Conservation (phyloP, 441 rosid species). For the Metrosideros polymorpha region DNA sequence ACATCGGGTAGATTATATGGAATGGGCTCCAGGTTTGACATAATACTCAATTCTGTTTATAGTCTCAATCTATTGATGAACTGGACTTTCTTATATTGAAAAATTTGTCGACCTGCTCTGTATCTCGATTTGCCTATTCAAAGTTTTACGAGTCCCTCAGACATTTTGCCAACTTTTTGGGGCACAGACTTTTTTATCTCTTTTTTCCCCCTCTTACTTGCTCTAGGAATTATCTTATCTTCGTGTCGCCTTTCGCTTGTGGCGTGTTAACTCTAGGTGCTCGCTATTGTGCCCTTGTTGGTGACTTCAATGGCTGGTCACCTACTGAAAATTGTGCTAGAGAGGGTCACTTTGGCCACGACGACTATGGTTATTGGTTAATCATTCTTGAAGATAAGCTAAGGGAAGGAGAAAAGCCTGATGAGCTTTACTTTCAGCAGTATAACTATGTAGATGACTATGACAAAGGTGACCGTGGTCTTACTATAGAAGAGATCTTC, state of each 20-base stretch:
- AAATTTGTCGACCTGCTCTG: background rate
- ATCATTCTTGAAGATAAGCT: constrained; percentile 86
- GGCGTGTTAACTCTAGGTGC: constrained; percentile 51
- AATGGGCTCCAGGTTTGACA: constrained; percentile 96
- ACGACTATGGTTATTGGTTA: constrained; percentile 96
- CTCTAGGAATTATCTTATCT: background rate
- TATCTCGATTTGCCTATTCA: background rate
- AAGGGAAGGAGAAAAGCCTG: constrained; percentile 78
- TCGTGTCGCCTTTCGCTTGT: background rate
- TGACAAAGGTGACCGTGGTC: constrained; percentile 88
- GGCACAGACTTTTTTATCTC: background rate
- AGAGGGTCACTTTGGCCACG: constrained; percentile 83
- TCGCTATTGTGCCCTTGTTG: constrained; percentile 89
- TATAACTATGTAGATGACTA: constrained; percentile 81
- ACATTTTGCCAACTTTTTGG: background rate
- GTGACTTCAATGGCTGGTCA: constrained; percentile 92
- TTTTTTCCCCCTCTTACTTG: background rate
- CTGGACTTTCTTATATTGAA: background rate
- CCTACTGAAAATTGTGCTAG: constrained; percentile 81
- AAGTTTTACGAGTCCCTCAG: background rate
- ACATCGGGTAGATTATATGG: constrained; percentile 90
- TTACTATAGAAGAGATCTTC: constrained; percentile 64
- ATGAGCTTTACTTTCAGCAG: constrained; percentile 93
- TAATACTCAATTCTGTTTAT: background rate
- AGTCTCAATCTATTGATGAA: background rate